Percentiles rank a stretch among this genome's conserved stretches.
phyloP scores from a whole-genome alignment of 2,329 filamentous ascomycete species.

The Periconia macrospinosa region DNA sequence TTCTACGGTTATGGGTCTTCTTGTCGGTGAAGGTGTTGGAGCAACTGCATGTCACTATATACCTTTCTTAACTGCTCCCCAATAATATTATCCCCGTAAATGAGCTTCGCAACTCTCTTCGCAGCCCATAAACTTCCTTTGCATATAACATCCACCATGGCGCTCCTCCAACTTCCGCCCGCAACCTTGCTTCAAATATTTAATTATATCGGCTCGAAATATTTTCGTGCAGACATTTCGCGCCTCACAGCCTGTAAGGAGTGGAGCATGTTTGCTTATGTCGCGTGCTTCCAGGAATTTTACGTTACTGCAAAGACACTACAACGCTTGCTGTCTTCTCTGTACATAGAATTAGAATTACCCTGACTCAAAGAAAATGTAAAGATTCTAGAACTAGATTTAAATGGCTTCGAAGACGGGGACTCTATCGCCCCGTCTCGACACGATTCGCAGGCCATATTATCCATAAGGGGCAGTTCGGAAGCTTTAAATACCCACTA shows the following conservation, averaged over 20 bases:
- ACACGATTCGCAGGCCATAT: slow-evolving; percentile 12
- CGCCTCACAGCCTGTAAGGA: slow-evolving; percentile 23
- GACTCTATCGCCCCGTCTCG: slow-evolving; percentile 14
- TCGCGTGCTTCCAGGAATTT: slow-evolving; percentile 20
- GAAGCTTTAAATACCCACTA: no score
- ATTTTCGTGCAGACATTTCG: slow-evolving; percentile 22
- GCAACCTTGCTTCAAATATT: slow-evolving; percentile 21
- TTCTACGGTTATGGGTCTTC: no score
- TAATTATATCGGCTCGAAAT: slow-evolving; percentile 20
- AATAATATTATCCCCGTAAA: slow-evolving; percentile 17
- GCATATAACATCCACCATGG: slow-evolving; percentile 15
- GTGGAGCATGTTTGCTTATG: slow-evolving; percentile 20
- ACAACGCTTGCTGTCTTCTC: slow-evolving; percentile 21
- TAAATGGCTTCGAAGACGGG: slow-evolving; percentile 23
- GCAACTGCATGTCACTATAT: slow-evolving; percentile 12
- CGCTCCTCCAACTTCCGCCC: slow-evolving; percentile 19
- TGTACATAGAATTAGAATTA: slow-evolving; percentile 17
- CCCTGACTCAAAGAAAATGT: slow-evolving; percentile 20
- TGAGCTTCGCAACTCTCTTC: slow-evolving; percentile 14
- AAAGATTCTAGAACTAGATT: slow-evolving; percentile 19
- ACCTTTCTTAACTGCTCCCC: slow-evolving; percentile 16
- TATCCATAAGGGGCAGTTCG: no score
- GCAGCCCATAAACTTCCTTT: slow-evolving; percentile 14
- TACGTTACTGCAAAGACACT: slow-evolving; percentile 19
- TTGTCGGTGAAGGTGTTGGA: no score